Conservation (phyloP, 345 rosid species). For the Zanthoxylum bungeanum region DNA sequence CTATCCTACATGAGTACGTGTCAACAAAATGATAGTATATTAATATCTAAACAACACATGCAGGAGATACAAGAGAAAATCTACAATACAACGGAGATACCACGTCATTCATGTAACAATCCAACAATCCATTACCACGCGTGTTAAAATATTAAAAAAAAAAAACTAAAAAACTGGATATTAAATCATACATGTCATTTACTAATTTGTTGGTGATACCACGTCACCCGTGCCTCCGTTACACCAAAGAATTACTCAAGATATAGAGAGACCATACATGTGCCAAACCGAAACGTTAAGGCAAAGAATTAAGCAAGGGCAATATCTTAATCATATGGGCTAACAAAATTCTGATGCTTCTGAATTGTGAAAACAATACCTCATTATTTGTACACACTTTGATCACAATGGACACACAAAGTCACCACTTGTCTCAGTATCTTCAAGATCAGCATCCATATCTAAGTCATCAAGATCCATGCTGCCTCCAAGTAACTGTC, state of each 20-base stretch:
- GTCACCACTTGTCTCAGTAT: conserved; percentile 52
- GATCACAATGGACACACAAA: conserved; percentile 47
- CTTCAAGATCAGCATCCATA: conserved; percentile 40
- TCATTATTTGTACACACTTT: background rate
- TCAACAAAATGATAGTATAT: background rate
- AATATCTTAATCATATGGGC: background rate
- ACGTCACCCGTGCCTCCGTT: too few species aligned
- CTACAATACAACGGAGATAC: too few species aligned
- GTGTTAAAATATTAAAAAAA: too few species aligned
- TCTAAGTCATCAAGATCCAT: conserved; percentile 73
- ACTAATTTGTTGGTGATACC: too few species aligned
- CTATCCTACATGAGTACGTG: too few species aligned
- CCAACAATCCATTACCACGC: too few species aligned
- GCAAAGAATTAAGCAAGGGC: background rate
- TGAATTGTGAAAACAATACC: conserved; percentile 1
- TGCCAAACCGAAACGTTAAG: background rate
- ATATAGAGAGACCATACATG: background rate
- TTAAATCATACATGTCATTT: too few species aligned
- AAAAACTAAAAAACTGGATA: too few species aligned
- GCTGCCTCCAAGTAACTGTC: conserved; percentile 38
- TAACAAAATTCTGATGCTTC: background rate
- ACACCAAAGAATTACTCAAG: too few species aligned
- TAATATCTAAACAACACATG: background rate
- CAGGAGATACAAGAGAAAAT: too few species aligned
- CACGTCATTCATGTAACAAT: too few species aligned